phyloP scores from a whole-genome alignment of 306 rosid species.

The Cucurbita pepo region DNA sequence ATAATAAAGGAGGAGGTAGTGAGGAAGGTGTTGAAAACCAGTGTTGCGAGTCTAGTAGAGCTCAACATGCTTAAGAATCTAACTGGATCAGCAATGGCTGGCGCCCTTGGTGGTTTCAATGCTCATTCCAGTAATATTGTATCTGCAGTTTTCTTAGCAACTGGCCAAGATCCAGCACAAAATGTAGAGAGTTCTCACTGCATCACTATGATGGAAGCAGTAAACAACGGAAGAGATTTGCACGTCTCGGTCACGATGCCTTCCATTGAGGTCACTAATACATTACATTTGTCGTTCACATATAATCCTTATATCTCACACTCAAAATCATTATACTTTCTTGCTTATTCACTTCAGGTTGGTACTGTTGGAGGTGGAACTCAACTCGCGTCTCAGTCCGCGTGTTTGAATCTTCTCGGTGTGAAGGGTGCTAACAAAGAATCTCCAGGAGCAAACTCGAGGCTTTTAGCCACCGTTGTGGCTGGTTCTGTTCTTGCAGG shows the following conservation, averaged over 20 bases:
- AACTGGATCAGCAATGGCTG: slow-evolving; percentile 44
- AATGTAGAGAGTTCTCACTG: slow-evolving; percentile 62
- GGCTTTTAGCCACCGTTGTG: slow-evolving; percentile 36
- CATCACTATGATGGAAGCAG: slow-evolving; percentile 49
- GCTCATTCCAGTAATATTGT: slow-evolving; percentile 60
- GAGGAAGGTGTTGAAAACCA: slow-evolving; percentile 43
- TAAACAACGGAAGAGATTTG: slow-evolving; percentile 44
- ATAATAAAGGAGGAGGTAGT: slow-evolving; percentile 40
- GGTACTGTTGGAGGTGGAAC: slow-evolving; percentile 30
- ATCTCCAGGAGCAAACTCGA: slow-evolving; percentile 35
- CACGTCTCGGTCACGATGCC: slow-evolving; percentile 57
- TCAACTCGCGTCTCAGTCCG: slow-evolving; percentile 48
- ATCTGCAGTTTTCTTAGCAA: slow-evolving; percentile 41
- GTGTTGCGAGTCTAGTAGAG: slow-evolving; percentile 30
- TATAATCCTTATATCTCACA: background rate
- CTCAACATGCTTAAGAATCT: slow-evolving; percentile 54
- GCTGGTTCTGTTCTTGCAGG: slow-evolving; percentile 52
- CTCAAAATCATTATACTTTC: background rate
- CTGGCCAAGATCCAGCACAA: slow-evolving; percentile 64
- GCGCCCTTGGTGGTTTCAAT: slow-evolving; percentile 52
- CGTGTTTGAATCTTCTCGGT: slow-evolving; percentile 50
- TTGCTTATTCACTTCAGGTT: background rate
- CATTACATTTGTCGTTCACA: background rate
- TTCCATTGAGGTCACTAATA: slow-evolving; percentile 24
- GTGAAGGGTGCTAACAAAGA: slow-evolving; percentile 45